phyloP scores from a whole-genome alignment of 2,329 filamentous ascomycete genomes.

The Hansfordia pulvinata region DNA sequence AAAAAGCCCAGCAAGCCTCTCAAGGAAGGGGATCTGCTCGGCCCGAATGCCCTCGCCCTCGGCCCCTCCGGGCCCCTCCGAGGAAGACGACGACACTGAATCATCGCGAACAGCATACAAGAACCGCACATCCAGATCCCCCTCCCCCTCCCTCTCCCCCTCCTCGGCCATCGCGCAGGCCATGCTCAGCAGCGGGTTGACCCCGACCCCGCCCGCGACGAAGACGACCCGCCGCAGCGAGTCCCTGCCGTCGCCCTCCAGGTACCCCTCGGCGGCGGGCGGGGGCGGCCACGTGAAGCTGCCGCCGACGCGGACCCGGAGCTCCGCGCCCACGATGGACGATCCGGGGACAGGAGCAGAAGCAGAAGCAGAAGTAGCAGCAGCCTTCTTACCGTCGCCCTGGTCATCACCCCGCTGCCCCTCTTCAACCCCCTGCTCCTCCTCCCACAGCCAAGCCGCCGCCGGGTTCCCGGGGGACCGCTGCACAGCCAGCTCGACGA shows the following conservation, averaged over 20 bases:
- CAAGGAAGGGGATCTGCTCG: constrained; percentile 34
- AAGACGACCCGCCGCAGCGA: constrained; percentile 51
- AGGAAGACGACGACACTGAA: no score
- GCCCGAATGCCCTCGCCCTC: constrained; percentile 9
- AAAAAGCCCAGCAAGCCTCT: constrained; percentile 29
- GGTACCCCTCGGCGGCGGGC: no score
- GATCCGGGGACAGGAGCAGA: constrained; percentile 13
- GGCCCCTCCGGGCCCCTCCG: constrained; percentile 10
- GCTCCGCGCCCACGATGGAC: constrained; percentile 41
- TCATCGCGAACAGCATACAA: constrained; percentile 57
- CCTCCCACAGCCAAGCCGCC: constrained; percentile 63
- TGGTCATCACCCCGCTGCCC: no score
- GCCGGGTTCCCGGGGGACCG: constrained; percentile 55
- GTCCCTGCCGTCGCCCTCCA: constrained; percentile 23
- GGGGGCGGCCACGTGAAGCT: constrained; percentile 68
- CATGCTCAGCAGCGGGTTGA: constrained; percentile 72
- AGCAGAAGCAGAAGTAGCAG: neutral
- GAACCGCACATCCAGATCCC: constrained; percentile 32
- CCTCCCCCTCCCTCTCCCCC: constrained; percentile 19
- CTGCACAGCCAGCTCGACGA: constrained; percentile 71
- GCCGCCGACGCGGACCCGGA: constrained; percentile 64
- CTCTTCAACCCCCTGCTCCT: no score
- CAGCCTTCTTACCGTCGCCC: neutral
- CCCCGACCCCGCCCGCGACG: constrained; percentile 68
- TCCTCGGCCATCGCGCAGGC: constrained; percentile 42